These are phyloP conservation scores for Jaapia argillacea DNA, from an alignment of 768 basidiomycete genomes.

Conservation along the genomic window DNA sequence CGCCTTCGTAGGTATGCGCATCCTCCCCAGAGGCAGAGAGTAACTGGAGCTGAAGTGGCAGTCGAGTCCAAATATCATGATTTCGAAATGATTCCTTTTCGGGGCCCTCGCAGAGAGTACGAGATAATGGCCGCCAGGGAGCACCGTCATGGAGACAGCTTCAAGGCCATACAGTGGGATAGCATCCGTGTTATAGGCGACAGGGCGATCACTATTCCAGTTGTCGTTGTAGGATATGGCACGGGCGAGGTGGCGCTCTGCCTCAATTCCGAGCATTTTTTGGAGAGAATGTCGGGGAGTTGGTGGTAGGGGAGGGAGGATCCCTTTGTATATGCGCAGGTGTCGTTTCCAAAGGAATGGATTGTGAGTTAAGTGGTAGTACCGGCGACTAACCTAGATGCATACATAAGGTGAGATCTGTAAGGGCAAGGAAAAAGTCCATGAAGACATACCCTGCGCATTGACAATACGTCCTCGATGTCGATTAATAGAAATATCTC, in stretches of 20 bases:
- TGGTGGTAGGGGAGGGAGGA: not conserved
- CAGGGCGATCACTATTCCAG: not conserved
- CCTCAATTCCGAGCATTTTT: not conserved
- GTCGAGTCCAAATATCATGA: not conserved
- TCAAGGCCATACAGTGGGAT: not conserved
- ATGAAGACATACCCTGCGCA: not conserved
- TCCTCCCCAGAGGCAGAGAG: not conserved
- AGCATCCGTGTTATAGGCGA: not conserved
- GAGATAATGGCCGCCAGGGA: not conserved
- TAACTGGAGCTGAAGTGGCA: not conserved
- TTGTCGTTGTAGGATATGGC: not conserved
- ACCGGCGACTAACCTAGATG: not conserved
- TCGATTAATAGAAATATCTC: too few species aligned
- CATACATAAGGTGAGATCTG: not conserved
- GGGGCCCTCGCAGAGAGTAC: not conserved
- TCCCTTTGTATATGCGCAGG: not conserved
- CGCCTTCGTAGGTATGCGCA: conserved; percentile 25
- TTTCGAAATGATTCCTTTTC: not conserved
- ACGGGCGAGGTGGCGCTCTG: not conserved
- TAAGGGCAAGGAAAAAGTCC: not conserved
- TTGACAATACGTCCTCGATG: not conserved
- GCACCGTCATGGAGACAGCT: not conserved
- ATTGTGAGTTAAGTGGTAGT: not conserved
- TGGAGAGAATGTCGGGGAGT: not conserved
- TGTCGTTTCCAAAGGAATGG: not conserved